phyloP scores from a whole-genome alignment of 306 rosid genomes.

The Dalbergia cultrata region DNA sequence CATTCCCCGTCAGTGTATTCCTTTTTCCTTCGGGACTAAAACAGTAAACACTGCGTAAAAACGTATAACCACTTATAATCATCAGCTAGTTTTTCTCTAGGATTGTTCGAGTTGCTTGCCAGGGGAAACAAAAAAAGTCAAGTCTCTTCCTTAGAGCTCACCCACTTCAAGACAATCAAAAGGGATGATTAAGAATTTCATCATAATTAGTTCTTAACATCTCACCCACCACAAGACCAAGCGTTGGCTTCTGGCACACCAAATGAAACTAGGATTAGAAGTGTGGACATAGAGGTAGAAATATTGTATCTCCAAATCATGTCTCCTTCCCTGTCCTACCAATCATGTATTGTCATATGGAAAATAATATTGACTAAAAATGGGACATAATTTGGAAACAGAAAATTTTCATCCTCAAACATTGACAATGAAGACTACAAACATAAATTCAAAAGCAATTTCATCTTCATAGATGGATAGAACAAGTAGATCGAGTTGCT shows the following conservation, averaged over 20 bases:
- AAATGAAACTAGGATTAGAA: not conserved
- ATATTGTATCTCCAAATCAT: too few species aligned
- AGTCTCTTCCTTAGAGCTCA: not conserved
- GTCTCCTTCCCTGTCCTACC: too few species aligned
- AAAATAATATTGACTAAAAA: too few species aligned
- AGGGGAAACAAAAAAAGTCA: not conserved
- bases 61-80: too few species aligned
- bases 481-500: not conserved
- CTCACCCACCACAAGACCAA: not conserved
- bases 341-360: too few species aligned
- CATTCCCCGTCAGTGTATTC: too few species aligned
- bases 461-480: not conserved
- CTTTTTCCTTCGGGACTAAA: too few species aligned
- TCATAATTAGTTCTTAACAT: not conserved
- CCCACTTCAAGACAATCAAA: not conserved
- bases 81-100: not conserved
- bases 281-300: not conserved
- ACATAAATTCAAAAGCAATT: not conserved
- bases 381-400: too few species aligned
- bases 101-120: not conserved
- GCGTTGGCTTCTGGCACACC: not conserved
- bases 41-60: too few species aligned
- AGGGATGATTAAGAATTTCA: not conserved
- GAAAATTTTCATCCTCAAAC: not conserved
- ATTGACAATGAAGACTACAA: not conserved